phyloP scores from a whole-genome alignment of 495 filamentous ascomycete species.

The Penicillium parvum region DNA sequence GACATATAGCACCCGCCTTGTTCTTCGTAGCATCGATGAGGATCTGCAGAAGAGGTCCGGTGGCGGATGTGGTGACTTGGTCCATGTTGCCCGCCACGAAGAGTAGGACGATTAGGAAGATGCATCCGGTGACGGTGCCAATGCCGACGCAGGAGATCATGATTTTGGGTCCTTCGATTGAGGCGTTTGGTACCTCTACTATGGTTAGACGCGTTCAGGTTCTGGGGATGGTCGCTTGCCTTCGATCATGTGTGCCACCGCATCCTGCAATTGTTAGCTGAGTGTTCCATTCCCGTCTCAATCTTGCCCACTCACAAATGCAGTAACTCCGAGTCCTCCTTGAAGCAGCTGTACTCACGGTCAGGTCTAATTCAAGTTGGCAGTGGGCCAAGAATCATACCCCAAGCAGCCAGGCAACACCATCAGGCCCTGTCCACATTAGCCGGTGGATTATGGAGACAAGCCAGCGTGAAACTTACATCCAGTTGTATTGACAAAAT shows the following conservation, averaged over 20 bases:
- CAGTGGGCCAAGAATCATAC: constrained; percentile 10
- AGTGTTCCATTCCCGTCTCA: neutral
- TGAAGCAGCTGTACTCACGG: constrained; percentile 40
- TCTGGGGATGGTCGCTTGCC: constrained; percentile 14
- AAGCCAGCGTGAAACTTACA: constrained; percentile 21
- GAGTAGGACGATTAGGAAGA: constrained; percentile 60
- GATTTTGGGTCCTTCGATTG: constrained; percentile 59
- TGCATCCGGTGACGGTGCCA: constrained; percentile 59
- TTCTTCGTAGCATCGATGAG: constrained; percentile 62
- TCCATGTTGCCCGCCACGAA: constrained; percentile 56
- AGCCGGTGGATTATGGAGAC: constrained; percentile 1
- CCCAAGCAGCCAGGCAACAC: constrained; percentile 56
- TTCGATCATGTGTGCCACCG: constrained; percentile 45
- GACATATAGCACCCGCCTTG: constrained; percentile 56
- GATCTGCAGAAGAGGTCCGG: constrained; percentile 65
- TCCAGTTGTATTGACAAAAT: constrained; percentile 55
- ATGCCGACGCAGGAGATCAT: constrained; percentile 69
- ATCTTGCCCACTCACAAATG: constrained; percentile 35
- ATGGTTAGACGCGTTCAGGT: neutral
- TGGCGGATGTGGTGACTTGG: constrained; percentile 50
- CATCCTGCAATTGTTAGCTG: constrained; percentile 32
- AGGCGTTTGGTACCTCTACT: constrained; percentile 60
- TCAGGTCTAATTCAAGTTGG: neutral
- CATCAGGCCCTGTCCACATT: constrained; percentile 46
- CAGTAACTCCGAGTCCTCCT: constrained; percentile 55